These are phyloP conservation scores for Xylaria intraflava DNA, from an alignment of 495 filamentous ascomycete species.

Conservation along the genomic window DNA sequence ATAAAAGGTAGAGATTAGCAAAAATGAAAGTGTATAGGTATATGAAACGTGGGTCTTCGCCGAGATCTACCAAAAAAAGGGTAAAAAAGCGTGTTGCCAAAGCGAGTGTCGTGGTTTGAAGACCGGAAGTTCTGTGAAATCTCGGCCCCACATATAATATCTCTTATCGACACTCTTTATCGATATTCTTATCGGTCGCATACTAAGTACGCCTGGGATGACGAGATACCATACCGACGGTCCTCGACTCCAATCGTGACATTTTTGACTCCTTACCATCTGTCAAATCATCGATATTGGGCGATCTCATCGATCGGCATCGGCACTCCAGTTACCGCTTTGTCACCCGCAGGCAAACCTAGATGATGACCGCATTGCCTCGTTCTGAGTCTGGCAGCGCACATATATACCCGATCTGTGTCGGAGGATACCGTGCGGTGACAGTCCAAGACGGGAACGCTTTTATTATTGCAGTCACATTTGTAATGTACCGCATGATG, in stretches of 20 bases:
- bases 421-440: no score
- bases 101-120: background rate
- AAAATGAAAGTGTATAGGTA: background rate
- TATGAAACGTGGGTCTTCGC: background rate
- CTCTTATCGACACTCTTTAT: background rate
- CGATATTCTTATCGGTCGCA: conserved; percentile 4
- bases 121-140: conserved; percentile 5
- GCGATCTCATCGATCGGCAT: background rate
- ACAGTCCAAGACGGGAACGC: no score
- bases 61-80: background rate
- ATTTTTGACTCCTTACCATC: no score
- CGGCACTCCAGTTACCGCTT: background rate
- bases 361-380: background rate
- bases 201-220: background rate
- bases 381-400: no score
- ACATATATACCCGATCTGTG: no score
- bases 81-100: no score
- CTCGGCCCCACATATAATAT: background rate
- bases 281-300: no score
- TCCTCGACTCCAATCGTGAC: no score
- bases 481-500: no score
- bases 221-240: no score
- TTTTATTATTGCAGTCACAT: no score
- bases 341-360: background rate
- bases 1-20: background rate